Evolutionary conservation across 2,329 filamentous ascomycete genomes (phyloP).

Genomic region (Botrytis paeoniae): DNA sequence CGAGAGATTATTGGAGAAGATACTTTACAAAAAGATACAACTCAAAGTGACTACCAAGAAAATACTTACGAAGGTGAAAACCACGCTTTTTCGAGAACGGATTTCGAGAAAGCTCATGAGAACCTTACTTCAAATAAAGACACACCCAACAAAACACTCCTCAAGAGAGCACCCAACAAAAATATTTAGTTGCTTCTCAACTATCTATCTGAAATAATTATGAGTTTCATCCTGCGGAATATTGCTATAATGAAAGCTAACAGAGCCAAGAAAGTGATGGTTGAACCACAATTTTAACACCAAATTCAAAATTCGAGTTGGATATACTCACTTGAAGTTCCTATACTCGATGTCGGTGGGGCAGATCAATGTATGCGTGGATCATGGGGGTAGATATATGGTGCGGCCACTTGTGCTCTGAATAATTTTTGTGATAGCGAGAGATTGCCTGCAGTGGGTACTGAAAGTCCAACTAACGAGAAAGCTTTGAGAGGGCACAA

Average conservation of each 20-base stretch:
- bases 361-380: not conserved
- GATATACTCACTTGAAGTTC: not conserved
- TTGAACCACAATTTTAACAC: not conserved
- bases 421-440: not conserved
- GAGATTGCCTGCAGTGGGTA: not conserved
- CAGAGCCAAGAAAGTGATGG: not conserved
- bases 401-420: not conserved
- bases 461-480: too few relatives aligned
- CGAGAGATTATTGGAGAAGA: not conserved
- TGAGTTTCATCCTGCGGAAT: not conserved
- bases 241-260: not conserved
- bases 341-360: not conserved
- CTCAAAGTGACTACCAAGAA: too few relatives aligned
- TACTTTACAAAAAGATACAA: too few relatives aligned
- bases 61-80: too few relatives aligned
- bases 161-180: not conserved
- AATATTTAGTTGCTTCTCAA: not conserved
- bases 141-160: not conserved
- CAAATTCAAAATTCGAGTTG: not conserved
- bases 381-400: too few relatives aligned
- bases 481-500: too few relatives aligned
- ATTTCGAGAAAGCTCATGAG: not conserved
- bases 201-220: not conserved
- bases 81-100: too few relatives aligned
- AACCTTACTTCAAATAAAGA: too few relatives aligned